Conservation (phyloP, 164 flowering plant genomes). For the Magnolia changhungtana region DNA sequence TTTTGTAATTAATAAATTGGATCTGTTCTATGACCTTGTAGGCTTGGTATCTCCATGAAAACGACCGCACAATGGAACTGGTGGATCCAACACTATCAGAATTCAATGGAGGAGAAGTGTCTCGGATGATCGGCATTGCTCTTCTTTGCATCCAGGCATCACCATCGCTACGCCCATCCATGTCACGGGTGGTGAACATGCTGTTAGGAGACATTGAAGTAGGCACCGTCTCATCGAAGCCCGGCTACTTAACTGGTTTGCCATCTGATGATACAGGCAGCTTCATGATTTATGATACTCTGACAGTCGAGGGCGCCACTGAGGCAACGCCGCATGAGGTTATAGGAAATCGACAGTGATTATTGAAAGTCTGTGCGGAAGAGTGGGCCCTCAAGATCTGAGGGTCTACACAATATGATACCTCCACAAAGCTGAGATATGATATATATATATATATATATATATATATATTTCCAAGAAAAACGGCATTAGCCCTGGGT, state of each 20-base stretch:
- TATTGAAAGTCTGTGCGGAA: background rate
- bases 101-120: slow-evolving; percentile 40
- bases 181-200: slow-evolving; percentile 67
- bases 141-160: slow-evolving; percentile 67
- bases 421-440: too few relatives aligned
- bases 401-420: too few relatives aligned
- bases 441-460: too few relatives aligned
- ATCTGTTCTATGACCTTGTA: slow-evolving; percentile 6
- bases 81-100: slow-evolving; percentile 35
- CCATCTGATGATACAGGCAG: slow-evolving; percentile 9
- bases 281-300: slow-evolving; percentile 4
- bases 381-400: too few relatives aligned
- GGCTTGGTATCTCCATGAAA: slow-evolving; percentile 59
- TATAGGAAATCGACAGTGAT: slow-evolving; percentile 19
- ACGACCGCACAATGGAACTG: slow-evolving; percentile 30
- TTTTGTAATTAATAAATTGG: too few relatives aligned
- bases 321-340: slow-evolving; percentile 18
- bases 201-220: slow-evolving; percentile 60
- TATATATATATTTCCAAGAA: too few relatives aligned
- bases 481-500: too few relatives aligned
- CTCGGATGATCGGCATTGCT: slow-evolving; percentile 39
- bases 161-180: slow-evolving; percentile 49
- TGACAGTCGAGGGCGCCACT: background rate
- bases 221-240: slow-evolving; percentile 30
- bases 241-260: slow-evolving; percentile 22